Evolutionary conservation across 2,329 filamentous ascomycete species (phyloP), one percentile per base, ranked within the genome.

Genomic region (Exserohilum rostratum): DNA sequence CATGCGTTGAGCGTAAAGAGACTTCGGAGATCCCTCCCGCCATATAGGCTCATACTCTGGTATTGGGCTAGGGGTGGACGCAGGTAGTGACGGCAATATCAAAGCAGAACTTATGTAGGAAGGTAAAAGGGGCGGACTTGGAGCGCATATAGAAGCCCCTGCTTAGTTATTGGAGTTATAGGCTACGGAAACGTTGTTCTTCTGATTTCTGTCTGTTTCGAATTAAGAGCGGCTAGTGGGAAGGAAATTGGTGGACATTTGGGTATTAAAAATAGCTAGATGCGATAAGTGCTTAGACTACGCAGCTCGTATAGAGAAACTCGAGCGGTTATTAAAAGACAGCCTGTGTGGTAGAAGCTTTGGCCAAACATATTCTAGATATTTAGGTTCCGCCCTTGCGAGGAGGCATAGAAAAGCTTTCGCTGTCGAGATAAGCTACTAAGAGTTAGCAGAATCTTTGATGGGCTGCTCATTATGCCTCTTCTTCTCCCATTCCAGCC

Each of bases 271-370:
- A 12, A 51, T 46, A 6, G 40, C 42, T 46, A 6, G 22, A 46
- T 51, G 25, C 29, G 17, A 51, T 27, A 4, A 27, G 42, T 34
- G 42, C 42, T 51, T n/a, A 51, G 49, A 50, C 27, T 50, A 12
- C 34, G 15, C 20, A 29, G 39, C 47, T 50, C 27, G 22, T 38
- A 30, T 47, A 53, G 37, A 47, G 30, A 43, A 35, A 47, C 17
- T 37, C 30, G 9, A 53, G 51, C 46, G 7, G 15, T 18, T 27
- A 49, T 49, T n/a, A 13, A 49, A 53, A 39, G 35, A 55, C 17
- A 55, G 53, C 47, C 42, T 55, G 20, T 55, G 30, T 55, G 18
- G 53, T 55, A 55, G 34, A 27, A 51, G 49, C 49, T 51, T 46
- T 51, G n/a, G 49, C 40, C 18, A n/a, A 27, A 51, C 10, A 46